Percentiles rank a stretch among this genome's conserved stretches.
Conservation (phyloP, 495 filamentous ascomycete species). For the Hypoxylon trugodes region DNA sequence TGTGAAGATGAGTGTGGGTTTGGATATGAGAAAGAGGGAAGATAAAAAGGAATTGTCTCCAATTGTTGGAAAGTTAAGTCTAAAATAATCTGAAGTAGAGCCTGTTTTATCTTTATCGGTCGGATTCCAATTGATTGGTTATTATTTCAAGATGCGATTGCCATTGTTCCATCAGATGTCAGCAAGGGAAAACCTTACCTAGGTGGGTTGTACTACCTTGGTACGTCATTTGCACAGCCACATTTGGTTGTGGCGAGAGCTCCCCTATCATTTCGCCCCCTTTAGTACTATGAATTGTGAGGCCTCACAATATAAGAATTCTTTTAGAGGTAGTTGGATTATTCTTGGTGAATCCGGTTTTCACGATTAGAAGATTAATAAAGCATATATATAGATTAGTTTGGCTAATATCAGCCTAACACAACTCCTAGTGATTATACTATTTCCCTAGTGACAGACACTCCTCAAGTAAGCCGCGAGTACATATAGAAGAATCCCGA, state of each 20-base stretch:
- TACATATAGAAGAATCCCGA: not conserved
- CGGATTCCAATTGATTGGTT: constrained; percentile 28
- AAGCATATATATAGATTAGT: no score
- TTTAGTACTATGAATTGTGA: no score
- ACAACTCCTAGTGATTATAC: no score
- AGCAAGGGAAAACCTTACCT: constrained; percentile 16
- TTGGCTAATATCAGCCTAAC: no score
- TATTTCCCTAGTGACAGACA: no score
- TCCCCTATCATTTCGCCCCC: no score
- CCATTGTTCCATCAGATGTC: constrained; percentile 3
- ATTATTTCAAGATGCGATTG: constrained; percentile 20
- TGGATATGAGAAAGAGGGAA: constrained; percentile 2
- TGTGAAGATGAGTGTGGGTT: not conserved
- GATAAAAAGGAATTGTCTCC: not conserved
- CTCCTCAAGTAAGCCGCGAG: no score
- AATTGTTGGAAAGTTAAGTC: constrained; percentile 1
- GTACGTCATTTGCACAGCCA: constrained; percentile 31
- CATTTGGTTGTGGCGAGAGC: constrained; percentile 25
- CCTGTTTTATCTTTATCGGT: constrained; percentile 37
- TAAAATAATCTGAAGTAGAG: no score
- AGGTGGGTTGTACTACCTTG: constrained; percentile 13
- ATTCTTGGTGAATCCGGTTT: no score
- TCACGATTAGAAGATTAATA: no score
- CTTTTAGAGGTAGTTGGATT: no score
- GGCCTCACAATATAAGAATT: no score